These are phyloP conservation scores for Penicillium chermesinum DNA, from an alignment of 495 filamentous ascomycete species.

Conservation along the genomic window DNA sequence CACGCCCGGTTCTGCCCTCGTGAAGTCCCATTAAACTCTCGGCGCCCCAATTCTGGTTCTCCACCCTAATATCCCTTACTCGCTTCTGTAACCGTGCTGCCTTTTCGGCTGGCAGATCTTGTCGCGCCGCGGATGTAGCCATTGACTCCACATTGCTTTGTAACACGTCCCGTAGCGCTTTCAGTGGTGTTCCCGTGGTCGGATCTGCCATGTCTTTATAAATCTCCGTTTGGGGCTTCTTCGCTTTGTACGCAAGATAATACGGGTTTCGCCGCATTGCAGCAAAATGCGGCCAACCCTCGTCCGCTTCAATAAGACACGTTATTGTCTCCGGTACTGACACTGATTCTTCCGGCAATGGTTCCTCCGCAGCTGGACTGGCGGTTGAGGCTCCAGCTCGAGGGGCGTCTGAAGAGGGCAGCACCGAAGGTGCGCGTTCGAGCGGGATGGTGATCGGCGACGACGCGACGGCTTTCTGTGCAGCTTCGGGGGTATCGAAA, in stretches of 20 bases:
- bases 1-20: background rate
- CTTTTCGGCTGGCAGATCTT: slow-evolving; percentile 17
- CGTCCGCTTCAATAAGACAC: slow-evolving; percentile 21
- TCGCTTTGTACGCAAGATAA: slow-evolving; percentile 14
- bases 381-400: background rate
- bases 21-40: background rate
- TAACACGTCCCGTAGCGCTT: slow-evolving; percentile 28
- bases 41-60: background rate
- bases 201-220: slow-evolving; percentile 23
- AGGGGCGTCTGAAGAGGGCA: background rate
- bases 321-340: slow-evolving; percentile 8
- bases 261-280: slow-evolving; percentile 30
- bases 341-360: background rate
- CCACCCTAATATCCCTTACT: background rate
- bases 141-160: slow-evolving; percentile 17
- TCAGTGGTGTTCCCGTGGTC: slow-evolving; percentile 22
- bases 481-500: slow-evolving; percentile 32
- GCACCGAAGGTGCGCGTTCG: background rate
- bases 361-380: background rate
- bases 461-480: slow-evolving; percentile 27
- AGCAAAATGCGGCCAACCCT: slow-evolving; percentile 24
- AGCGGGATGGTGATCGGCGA: slow-evolving; percentile 28
- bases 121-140: slow-evolving; percentile 7
- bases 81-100: slow-evolving; percentile 1
- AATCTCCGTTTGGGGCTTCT: slow-evolving; percentile 7